Percentiles rank a stretch among this genome's conserved stretches.
These are phyloP conservation scores for Voacanga thouarsii DNA, from an alignment of 257 asterid genomes.

Conservation along the genomic window DNA sequence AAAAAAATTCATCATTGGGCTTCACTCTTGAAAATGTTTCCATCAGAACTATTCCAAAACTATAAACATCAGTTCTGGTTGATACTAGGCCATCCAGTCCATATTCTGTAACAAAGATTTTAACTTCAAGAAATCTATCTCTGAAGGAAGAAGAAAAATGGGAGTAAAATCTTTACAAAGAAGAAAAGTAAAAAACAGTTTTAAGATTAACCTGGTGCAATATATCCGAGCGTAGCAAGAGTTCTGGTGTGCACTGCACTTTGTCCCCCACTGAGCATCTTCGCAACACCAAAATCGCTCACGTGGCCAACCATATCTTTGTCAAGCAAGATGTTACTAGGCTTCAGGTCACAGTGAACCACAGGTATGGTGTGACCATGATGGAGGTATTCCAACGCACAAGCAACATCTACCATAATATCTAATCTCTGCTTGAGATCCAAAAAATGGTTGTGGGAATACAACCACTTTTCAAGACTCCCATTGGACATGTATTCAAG, in stretches of 20 bases:
- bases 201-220: slow-evolving; percentile 19
- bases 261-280: not conserved
- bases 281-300: not conserved
- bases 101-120: slow-evolving; percentile 25
- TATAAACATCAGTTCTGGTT: slow-evolving; percentile 35
- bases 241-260: not conserved
- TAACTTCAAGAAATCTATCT: not conserved
- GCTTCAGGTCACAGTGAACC: no score
- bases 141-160: not conserved
- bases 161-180: no score
- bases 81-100: slow-evolving; percentile 47
- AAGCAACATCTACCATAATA: no score
- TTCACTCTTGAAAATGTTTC: slow-evolving; percentile 36
- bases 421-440: no score
- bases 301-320: no score
- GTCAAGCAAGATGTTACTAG: no score
- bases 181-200: no score
- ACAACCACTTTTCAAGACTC: no score
- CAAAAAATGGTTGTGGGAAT: no score
- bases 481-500: no score
- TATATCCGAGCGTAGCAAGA: slow-evolving; percentile 5
- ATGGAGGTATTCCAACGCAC: no score
- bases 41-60: slow-evolving; percentile 41
- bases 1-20: slow-evolving; percentile 30
- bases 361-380: no score